These are phyloP conservation scores for Umbelopsis sp. DNA, from an alignment of 192 early-diverging fungal species.

Conservation along the genomic window DNA sequence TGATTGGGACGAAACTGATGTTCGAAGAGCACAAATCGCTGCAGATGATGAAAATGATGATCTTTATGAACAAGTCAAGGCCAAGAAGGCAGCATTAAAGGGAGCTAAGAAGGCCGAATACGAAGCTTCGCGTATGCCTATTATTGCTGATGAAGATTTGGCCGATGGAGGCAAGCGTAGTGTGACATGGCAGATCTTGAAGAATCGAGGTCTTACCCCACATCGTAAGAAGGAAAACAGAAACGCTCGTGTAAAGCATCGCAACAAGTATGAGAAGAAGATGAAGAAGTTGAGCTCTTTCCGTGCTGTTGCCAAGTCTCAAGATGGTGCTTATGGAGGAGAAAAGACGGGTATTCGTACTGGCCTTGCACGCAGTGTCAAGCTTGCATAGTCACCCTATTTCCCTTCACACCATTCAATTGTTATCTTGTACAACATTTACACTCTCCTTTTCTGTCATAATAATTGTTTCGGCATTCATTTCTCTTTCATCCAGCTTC, in stretches of 20 bases:
- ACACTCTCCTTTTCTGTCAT: too few species aligned
- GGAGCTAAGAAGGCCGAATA: slow-evolving; percentile 47
- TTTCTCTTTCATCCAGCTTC: not conserved
- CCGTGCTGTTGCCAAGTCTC: slow-evolving; percentile 70
- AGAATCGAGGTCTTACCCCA: slow-evolving; percentile 95
- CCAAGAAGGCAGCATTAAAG: slow-evolving; percentile 55
- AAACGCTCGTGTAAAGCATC: slow-evolving; percentile 93
- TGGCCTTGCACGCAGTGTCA: slow-evolving; percentile 78
- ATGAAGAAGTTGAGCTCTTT: slow-evolving; percentile 88
- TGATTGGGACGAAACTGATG: slow-evolving; percentile 62
- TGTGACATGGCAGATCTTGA: slow-evolving; percentile 87
- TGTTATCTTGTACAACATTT: not conserved
- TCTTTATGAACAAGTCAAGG: slow-evolving; percentile 46
- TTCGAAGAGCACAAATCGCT: slow-evolving; percentile 46
- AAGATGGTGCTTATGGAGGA: slow-evolving; percentile 81
- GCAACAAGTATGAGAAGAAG: slow-evolving; percentile 85
- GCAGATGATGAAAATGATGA: slow-evolving; percentile 61
- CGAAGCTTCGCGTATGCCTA: slow-evolving; percentile 40
- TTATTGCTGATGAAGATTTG: slow-evolving; percentile 44
- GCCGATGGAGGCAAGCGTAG: slow-evolving; percentile 68
- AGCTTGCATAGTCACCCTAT: slow-evolving; percentile 43
- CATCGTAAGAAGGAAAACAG: slow-evolving; percentile 89
- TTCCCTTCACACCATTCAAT: not conserved
- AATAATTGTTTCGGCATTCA: not conserved
- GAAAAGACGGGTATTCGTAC: slow-evolving; percentile 95